Evolutionary conservation across 1,284 basidiomycete species (phyloP).

Genomic region (Sutorius eximius): DNA sequence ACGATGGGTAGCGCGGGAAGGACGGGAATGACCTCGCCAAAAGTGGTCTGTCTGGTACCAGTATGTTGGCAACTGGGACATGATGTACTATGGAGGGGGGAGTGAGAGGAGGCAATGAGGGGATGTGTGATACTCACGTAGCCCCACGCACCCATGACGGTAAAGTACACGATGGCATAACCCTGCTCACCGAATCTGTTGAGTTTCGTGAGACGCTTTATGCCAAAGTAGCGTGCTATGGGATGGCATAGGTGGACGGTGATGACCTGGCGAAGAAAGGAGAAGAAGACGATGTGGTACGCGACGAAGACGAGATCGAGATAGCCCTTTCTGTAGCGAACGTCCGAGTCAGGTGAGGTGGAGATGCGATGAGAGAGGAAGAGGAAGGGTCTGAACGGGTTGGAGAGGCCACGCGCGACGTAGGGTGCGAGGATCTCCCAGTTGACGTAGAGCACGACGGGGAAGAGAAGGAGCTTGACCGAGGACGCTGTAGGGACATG

Average conservation of each 20-base stretch:
- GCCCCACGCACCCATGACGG: constrained; percentile 71
- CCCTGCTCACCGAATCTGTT: constrained; percentile 89
- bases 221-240: constrained; percentile 69
- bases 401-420: constrained; percentile 51
- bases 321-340: constrained; percentile 76
- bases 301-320: constrained; percentile 81
- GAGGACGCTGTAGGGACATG: constrained; percentile 52
- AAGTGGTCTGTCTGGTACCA: constrained; percentile 87
- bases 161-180: constrained; percentile 84
- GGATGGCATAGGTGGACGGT: constrained; percentile 72
- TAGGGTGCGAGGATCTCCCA: constrained; percentile 63
- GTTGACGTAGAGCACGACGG: constrained; percentile 70
- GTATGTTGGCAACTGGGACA: constrained; percentile 84
- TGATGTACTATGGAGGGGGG: constrained; percentile 61
- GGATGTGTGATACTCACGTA: constrained; percentile 53
- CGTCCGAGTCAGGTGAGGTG: constrained; percentile 51
- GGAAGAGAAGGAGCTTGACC: constrained; percentile 72
- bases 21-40: constrained; percentile 63
- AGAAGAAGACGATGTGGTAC: constrained; percentile 91
- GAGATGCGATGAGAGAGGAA: constrained; percentile 73
- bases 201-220: constrained; percentile 67
- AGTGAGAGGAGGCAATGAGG: not conserved
- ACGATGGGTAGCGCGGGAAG: not conserved
- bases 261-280: constrained; percentile 82
- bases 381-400: constrained; percentile 78